Conservation (phyloP, 495 filamentous ascomycete genomes). For the Ramalina intermedia region DNA sequence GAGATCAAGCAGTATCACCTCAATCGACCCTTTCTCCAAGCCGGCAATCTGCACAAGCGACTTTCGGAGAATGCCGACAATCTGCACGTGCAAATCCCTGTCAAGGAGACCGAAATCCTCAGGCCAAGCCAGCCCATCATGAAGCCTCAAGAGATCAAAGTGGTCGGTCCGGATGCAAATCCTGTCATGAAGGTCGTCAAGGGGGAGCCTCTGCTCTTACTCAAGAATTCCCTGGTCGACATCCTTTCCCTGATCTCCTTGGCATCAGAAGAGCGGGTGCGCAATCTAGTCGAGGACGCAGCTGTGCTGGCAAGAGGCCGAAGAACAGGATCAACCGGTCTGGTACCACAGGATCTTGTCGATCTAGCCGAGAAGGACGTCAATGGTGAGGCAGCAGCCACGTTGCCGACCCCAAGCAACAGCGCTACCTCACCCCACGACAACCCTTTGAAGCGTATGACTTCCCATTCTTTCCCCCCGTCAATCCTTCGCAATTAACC, state of each 20-base stretch:
- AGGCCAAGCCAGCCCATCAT: constrained; percentile 29
- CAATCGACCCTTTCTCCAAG: constrained; percentile 42
- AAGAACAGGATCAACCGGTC: constrained; percentile 55
- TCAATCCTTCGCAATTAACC: constrained; percentile 8
- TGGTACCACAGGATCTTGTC: constrained; percentile 52
- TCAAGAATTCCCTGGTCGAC: constrained; percentile 50
- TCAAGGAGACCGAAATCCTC: constrained; percentile 39
- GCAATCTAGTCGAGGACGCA: constrained; percentile 56
- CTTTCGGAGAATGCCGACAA: constrained; percentile 31
- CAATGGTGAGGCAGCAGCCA: constrained; percentile 18
- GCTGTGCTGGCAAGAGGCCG: constrained; percentile 47
- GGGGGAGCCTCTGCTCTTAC: constrained; percentile 48
- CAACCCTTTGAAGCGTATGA: constrained; percentile 49
- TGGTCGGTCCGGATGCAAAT: constrained; percentile 14
- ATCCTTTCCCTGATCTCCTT: constrained; percentile 63
- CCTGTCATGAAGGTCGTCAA: constrained; percentile 43
- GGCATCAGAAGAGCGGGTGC: constrained; percentile 55
- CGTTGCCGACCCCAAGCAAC: constrained; percentile 19
- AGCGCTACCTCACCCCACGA: constrained; percentile 32
- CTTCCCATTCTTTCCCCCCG: neutral
- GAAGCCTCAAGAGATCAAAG: constrained; percentile 7
- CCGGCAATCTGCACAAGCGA: constrained; percentile 31
- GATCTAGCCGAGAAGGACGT: constrained; percentile 41
- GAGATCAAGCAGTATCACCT: constrained; percentile 43
- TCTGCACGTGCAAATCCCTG: constrained; percentile 42